Percentiles rank a stretch among this genome's conserved stretches.
Evolutionary conservation across 495 filamentous ascomycete genomes (phyloP).

Genomic region (Penicillium steckii): DNA sequence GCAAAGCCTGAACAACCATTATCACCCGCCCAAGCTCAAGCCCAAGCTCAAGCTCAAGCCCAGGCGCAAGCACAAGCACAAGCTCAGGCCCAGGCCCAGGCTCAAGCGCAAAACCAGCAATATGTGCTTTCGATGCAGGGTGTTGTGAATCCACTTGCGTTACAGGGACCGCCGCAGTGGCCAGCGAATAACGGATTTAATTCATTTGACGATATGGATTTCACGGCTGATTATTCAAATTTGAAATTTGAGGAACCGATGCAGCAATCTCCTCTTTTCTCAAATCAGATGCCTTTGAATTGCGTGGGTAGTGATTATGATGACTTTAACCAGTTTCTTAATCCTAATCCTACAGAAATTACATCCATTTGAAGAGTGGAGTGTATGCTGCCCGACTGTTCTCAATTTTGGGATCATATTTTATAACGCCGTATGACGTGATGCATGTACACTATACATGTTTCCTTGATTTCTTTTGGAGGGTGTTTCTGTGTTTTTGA

Average conservation of each 20-base stretch:
- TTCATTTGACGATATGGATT: slow-evolving; percentile 43
- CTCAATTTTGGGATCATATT: no score
- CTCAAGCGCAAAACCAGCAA: slow-evolving; percentile 12
- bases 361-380: slow-evolving; percentile 42
- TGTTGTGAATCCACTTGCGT: slow-evolving; percentile 40
- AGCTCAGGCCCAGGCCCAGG: not conserved
- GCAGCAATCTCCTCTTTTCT: slow-evolving; percentile 41
- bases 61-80: slow-evolving; percentile 1
- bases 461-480: slow-evolving; percentile 7
- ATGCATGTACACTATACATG: slow-evolving; percentile 42
- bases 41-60: not conserved
- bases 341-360: slow-evolving; percentile 44
- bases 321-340: slow-evolving; percentile 45
- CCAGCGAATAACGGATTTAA: slow-evolving; percentile 25
- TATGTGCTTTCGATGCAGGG: slow-evolving; percentile 32
- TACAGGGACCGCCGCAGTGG: slow-evolving; percentile 32
- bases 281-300: slow-evolving; percentile 37
- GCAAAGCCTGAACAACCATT: slow-evolving; percentile 33
- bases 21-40: slow-evolving; percentile 14
- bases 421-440: slow-evolving; percentile 35
- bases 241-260: slow-evolving; percentile 38
- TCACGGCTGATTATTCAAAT: slow-evolving; percentile 36
- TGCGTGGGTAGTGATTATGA: slow-evolving; percentile 42
- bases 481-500: not conserved
- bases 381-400: no score